Evolutionary conservation across 805 yeast genomes (phyloP).

Genomic region (Metschnikowia continentalis): DNA sequence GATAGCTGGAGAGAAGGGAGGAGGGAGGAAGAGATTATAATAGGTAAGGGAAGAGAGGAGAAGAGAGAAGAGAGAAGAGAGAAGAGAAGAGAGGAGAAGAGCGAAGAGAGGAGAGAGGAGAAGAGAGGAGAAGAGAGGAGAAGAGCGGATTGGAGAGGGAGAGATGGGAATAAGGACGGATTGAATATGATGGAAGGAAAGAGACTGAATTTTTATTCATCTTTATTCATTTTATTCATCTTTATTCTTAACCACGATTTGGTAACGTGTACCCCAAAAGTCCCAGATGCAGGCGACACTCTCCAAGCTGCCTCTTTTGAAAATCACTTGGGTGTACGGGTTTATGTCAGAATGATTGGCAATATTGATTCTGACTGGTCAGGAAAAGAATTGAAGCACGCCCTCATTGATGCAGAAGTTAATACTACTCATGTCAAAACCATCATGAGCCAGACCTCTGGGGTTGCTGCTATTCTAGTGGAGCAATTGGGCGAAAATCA

Average conservation of each 20-base stretch:
- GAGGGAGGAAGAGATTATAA: too few species aligned
- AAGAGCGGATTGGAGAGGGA: not conserved
- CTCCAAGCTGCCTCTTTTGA: conserved; percentile 70
- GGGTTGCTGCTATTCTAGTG: conserved; percentile 87
- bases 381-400: conserved; percentile 57
- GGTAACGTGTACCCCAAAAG: conserved; percentile 68
- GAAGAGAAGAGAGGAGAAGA: not conserved
- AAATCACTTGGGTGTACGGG: conserved; percentile 92
- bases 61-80: not conserved
- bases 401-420: conserved; percentile 48
- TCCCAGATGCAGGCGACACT: conserved; percentile 89
- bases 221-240: too few species aligned
- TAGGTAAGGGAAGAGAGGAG: too few species aligned
- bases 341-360: conserved; percentile 78
- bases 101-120: too few species aligned
- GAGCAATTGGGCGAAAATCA: conserved; percentile 82
- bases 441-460: conserved; percentile 54
- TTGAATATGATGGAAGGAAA: too few species aligned
- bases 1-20: too few species aligned
- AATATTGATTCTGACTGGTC: conserved; percentile 77
- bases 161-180: too few species aligned
- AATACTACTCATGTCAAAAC: conserved; percentile 46
- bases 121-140: not conserved
- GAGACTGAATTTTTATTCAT: too few species aligned
- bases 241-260: conserved; percentile 69